Conservation (phyloP, 139 green algal species). For the Asterochloris erici region DNA sequence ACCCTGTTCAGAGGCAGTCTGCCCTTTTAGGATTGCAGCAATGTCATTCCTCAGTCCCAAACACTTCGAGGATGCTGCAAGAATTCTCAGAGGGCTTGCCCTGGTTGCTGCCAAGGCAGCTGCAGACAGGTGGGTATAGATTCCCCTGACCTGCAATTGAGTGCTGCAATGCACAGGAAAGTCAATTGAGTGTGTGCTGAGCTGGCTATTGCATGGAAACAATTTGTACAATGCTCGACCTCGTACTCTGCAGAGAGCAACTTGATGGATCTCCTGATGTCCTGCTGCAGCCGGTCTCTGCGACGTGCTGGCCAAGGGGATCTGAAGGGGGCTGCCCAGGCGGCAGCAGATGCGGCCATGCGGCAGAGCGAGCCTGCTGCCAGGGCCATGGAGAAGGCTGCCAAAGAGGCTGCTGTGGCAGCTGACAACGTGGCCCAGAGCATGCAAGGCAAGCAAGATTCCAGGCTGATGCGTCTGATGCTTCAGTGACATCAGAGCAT, state of each 20-base stretch:
- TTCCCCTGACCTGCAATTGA: not conserved
- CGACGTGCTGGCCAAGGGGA: not conserved
- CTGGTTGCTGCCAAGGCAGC: conserved; percentile 52
- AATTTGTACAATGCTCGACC: not conserved
- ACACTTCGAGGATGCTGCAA: conserved; percentile 55
- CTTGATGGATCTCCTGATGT: not conserved
- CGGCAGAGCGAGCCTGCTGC: conserved; percentile 3
- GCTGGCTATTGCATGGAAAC: not conserved
- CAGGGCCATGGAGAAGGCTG: not conserved
- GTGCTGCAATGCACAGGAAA: not conserved
- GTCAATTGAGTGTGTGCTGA: not conserved
- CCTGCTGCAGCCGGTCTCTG: not conserved
- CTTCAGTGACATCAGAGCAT: not conserved
- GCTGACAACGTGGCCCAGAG: not conserved
- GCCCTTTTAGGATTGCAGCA: not conserved
- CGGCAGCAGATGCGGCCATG: conserved; percentile 3
- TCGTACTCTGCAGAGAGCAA: no score
- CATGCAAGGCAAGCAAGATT: not conserved
- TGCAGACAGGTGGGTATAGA: conserved; percentile 41
- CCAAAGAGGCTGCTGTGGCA: conserved; percentile 2
- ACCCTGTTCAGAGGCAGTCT: not conserved
- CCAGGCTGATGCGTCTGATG: not conserved
- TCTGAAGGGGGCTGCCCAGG: not conserved
- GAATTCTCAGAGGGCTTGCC: conserved; percentile 49
- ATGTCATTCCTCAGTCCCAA: conserved; percentile 51